These are phyloP conservation scores for Kwoniella shivajii DNA, from an alignment of 1,284 basidiomycete species.

Conservation along the genomic window DNA sequence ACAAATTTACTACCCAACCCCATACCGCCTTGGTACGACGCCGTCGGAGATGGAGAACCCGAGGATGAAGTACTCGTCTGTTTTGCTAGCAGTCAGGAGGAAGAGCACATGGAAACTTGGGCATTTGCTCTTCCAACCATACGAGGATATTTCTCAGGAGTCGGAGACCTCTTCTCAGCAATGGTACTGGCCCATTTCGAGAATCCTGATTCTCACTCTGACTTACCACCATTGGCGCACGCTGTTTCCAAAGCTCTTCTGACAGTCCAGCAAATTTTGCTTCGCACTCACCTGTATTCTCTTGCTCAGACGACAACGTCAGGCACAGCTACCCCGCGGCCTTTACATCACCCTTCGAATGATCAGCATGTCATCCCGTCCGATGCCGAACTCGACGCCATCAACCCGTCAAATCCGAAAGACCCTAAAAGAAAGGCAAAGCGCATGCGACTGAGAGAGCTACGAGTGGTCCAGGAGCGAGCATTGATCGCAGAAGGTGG, in stretches of 20 bases:
- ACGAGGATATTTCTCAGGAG: conserved; percentile 91
- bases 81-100: conserved; percentile 63
- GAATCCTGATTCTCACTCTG: conserved; percentile 23
- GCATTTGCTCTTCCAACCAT: conserved; percentile 75
- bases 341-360: conserved; percentile 40
- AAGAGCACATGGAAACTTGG: conserved; percentile 58
- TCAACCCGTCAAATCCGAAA: conserved; percentile 31
- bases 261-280: conserved; percentile 82
- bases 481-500: conserved; percentile 33
- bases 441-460: conserved; percentile 77
- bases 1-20: conserved; percentile 31
- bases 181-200: conserved; percentile 81
- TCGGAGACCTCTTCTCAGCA: conserved; percentile 95
- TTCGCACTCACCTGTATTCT: conserved; percentile 65
- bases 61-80: conserved; percentile 67
- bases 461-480: conserved; percentile 76
- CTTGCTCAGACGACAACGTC: conserved; percentile 17
- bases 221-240: conserved; percentile 56
- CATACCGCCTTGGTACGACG: conserved; percentile 42
- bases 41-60: conserved; percentile 21
- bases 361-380: conserved; percentile 44
- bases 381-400: conserved; percentile 72
- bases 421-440: conserved; percentile 67
- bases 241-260: conserved; percentile 72
- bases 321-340: conserved; percentile 35